These are phyloP conservation scores for Erysimum cheiri DNA, from an alignment of 441 rosid species.

Conservation along the genomic window DNA sequence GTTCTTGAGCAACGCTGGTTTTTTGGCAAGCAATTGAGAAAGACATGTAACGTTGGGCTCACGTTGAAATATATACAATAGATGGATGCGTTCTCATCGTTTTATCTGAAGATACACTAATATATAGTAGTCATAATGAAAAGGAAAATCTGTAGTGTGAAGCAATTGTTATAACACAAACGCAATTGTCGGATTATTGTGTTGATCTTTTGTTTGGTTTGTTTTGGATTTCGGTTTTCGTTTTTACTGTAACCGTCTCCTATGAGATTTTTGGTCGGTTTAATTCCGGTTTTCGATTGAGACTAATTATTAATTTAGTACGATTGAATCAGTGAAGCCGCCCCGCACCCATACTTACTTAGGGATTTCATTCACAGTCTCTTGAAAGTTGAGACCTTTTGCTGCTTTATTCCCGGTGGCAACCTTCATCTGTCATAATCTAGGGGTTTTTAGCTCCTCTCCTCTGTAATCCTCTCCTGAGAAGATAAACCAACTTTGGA, in stretches of 20 bases:
- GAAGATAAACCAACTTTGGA: neutral
- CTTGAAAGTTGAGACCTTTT: neutral
- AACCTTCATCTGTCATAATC: neutral
- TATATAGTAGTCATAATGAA: too few species aligned
- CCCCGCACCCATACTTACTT: neutral
- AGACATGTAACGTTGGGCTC: neutral
- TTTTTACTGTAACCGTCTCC: too few species aligned
- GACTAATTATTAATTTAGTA: too few species aligned
- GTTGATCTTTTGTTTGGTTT: too few species aligned
- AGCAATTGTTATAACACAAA: too few species aligned
- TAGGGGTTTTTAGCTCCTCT: neutral
- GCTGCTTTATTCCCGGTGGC: neutral
- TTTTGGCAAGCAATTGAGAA: neutral
- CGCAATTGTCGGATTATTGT: too few species aligned
- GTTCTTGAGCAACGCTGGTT: slow-evolving; percentile 34
- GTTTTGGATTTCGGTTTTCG: too few species aligned
- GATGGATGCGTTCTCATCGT: neutral
- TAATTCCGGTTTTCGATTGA: neutral
- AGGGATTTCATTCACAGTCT: neutral
- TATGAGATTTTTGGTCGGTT: neutral
- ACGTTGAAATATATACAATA: neutral
- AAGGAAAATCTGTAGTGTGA: too few species aligned
- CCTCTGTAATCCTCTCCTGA: neutral
- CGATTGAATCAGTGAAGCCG: too few species aligned
- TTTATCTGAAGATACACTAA: neutral